phyloP scores from a whole-genome alignment of 108 stramenopile species.

The Pseudonitzschia multiseries region DNA sequence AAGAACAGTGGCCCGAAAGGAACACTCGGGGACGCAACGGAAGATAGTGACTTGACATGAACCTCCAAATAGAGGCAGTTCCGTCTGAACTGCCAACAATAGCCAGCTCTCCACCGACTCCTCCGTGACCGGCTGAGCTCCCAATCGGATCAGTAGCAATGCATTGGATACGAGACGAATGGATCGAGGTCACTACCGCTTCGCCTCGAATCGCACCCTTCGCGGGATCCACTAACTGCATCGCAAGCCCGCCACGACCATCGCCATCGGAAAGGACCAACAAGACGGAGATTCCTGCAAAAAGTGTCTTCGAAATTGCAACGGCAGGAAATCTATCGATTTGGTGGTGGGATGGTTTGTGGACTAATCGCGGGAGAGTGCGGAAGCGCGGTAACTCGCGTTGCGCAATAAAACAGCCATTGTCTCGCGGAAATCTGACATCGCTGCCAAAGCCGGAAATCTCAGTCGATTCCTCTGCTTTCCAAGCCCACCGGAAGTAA shows the following conservation, averaged over 20 bases:
- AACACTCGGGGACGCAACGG: constrained; percentile 76
- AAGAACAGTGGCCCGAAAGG: constrained; percentile 68
- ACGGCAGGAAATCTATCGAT: constrained; percentile 40
- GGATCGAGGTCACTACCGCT: constrained; percentile 69
- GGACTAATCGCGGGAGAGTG: constrained; percentile 72
- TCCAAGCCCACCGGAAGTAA: constrained; percentile 90
- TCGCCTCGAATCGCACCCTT: constrained; percentile 77
- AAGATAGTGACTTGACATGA: constrained; percentile 86
- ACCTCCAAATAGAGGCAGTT: constrained; percentile 77
- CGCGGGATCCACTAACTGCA: constrained; percentile 86
- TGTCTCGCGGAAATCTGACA: constrained; percentile 42
- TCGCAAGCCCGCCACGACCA: constrained; percentile 69
- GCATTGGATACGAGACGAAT: constrained; percentile 66
- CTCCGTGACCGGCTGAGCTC: constrained; percentile 80
- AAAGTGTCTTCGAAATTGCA: constrained; percentile 86
- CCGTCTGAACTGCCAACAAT: constrained; percentile 86
- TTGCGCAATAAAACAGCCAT: constrained; percentile 86
- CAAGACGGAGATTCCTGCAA: constrained; percentile 74
- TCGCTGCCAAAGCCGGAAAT: constrained; percentile 29
- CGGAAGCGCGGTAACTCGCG: constrained; percentile 85
- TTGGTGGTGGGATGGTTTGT: constrained; percentile 27
- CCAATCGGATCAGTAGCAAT: constrained; percentile 87
- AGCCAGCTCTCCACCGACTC: constrained; percentile 86
- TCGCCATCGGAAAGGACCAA: constrained; percentile 86
- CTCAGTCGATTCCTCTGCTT: constrained; percentile 54